Base-by-base conservation (phyloP, 441 rosid species). In the Adansonia gregorii region DNA sequence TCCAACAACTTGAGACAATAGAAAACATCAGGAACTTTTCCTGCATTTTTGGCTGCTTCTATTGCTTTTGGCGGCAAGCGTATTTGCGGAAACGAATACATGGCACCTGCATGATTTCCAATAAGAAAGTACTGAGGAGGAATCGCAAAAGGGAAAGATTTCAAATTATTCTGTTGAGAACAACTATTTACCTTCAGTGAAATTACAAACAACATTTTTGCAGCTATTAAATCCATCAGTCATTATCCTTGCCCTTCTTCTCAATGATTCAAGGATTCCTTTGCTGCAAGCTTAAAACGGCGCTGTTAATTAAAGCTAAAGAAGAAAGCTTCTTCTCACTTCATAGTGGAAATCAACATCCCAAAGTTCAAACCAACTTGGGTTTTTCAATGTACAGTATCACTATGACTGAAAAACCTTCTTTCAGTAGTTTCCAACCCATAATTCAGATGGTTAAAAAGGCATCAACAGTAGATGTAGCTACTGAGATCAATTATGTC, bases 201-300 rank as follows among this genome's bases (percentile, higher is more conserved):
- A 95, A 79, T 95, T 95, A 84, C 99, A 95, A 52, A 92, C 89
- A 0, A 95, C 98, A 72, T 95, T 95, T 85, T 85, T 90, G 91
- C 98, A 94, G 92, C 94, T 91, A 89, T 95, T 95, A 87, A 95
- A 95, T 82, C 99, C 98, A 69, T 95, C 98, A 51, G 99, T 95
- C 99, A 95, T 95, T 22, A 95, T 77, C 80, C 78, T 89, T 59
- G 99, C 99, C 83, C 98, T 93, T 85, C 91, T 89, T 83, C 97
- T 91, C 79, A 95, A 87, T 0, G 99, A 95, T 82, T 94, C 94
- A 73, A 95, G 89, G 80, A 94, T 87, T 72, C 97, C 98, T 84
- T 92, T 88, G 91, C 98, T 95, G 83, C 82, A 83, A 6, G 58
- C 76, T 81, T 46, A 78, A 2, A 46, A 60, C 10, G 55, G 72